Evolutionary conservation across 768 basidiomycete genomes (phyloP).

Genomic region (Lyophyllum shimeji): DNA sequence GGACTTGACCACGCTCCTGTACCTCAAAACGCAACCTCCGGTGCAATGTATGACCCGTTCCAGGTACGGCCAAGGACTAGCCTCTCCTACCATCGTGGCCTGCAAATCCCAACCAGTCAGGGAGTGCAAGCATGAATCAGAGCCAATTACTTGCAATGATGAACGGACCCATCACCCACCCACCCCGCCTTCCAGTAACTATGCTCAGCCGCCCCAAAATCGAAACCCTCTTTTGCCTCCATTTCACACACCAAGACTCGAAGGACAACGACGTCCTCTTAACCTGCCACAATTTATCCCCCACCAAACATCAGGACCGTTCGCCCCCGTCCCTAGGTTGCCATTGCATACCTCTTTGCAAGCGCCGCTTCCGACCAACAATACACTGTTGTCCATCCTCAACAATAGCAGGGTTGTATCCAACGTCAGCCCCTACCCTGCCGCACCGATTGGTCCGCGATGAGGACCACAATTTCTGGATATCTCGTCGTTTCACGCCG

Average conservation of each 20-base stretch:
- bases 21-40: background rate
- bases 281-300: background rate
- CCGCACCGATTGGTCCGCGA: background rate
- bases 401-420: conserved; percentile 11
- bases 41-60: conserved; percentile 28
- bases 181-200: background rate
- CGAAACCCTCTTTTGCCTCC: background rate
- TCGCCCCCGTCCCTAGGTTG: background rate
- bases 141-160: conserved; percentile 46
- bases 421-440: conserved; percentile 3
- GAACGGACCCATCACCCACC: conserved; percentile 27
- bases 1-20: background rate
- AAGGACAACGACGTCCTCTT: background rate
- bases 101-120: conserved; percentile 25
- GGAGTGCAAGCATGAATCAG: conserved; percentile 52
- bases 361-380: conserved; percentile 7
- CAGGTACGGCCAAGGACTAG: conserved; percentile 50
- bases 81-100: conserved; percentile 39
- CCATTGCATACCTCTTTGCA: background rate
- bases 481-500: background rate
- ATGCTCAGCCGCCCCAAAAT: background rate
- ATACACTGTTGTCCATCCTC: conserved; percentile 19
- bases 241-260: background rate
- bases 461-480: background rate
- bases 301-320: background rate